Conservation (phyloP, 352 stramenopile species). For the Globisporangium solare region DNA sequence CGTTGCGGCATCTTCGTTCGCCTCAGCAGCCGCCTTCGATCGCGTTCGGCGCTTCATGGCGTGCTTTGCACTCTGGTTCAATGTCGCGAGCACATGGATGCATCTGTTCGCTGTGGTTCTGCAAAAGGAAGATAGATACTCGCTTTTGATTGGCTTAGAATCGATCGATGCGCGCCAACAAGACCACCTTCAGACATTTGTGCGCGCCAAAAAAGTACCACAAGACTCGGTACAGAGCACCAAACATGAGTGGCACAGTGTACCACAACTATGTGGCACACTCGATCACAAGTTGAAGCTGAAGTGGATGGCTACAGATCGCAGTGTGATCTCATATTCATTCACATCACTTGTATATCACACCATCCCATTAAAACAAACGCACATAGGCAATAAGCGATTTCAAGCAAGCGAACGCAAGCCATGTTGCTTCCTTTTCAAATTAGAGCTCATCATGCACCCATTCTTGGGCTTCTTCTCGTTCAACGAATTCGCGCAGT, state of each 20-base stretch:
- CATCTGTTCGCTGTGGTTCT: neutral
- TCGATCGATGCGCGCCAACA: neutral
- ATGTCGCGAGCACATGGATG: neutral
- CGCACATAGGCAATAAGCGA: too few relatives aligned
- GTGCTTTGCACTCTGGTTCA: neutral
- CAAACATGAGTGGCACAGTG: too few relatives aligned
- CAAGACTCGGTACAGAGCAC: neutral
- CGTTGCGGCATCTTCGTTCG: neutral
- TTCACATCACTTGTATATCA: too few relatives aligned
- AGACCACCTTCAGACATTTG: neutral
- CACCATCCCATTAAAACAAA: too few relatives aligned
- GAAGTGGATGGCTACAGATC: neutral
- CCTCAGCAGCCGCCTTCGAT: neutral
- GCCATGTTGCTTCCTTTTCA: too few relatives aligned
- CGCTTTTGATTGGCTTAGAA: slow-evolving; percentile 12
- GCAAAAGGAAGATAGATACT: neutral
- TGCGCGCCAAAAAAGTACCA: slow-evolving; percentile 11
- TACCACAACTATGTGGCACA: too few relatives aligned
- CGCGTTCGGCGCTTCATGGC: slow-evolving; percentile 23
- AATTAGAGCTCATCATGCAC: too few relatives aligned
- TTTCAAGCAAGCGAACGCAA: too few relatives aligned
- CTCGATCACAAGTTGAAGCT: too few relatives aligned
- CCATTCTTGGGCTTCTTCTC: too few relatives aligned
- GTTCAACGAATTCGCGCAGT: too few relatives aligned
- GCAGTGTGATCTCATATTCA: too few relatives aligned